Conservation (phyloP, 345 rosid species). For the Salix dunnii region DNA sequence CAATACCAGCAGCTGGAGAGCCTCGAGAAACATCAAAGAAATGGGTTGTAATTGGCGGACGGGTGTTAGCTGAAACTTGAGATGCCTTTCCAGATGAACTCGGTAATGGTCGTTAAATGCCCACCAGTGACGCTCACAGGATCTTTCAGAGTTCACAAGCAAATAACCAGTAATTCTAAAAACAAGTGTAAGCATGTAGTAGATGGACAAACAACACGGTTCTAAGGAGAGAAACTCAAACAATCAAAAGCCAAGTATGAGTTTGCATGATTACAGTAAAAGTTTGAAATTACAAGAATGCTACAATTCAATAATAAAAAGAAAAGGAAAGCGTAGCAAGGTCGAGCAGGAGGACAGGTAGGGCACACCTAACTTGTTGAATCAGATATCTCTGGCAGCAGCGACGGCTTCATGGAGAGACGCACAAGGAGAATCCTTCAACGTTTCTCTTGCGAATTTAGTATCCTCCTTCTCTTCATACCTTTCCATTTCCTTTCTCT, state of each 20-base stretch:
- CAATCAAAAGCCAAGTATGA: neutral
- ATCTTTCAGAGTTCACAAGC: constrained; percentile 48
- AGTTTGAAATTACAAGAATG: neutral
- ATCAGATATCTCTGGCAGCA: no score
- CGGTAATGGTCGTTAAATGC: constrained; percentile 51
- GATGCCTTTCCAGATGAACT: constrained; percentile 35
- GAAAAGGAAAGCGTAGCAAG: no score
- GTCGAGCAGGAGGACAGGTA: no score
- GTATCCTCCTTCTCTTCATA: constrained; percentile 37
- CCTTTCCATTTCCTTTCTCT: constrained; percentile 11
- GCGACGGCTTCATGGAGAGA: constrained; percentile 48
- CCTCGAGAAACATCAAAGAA: constrained; percentile 85
- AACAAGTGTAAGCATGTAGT: neutral
- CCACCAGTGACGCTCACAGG: constrained; percentile 67
- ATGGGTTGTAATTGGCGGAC: constrained; percentile 91
- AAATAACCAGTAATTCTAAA: neutral
- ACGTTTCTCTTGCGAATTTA: constrained; percentile 62
- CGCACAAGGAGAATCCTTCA: constrained; percentile 50
- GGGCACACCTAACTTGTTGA: no score
- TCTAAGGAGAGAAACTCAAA: neutral
- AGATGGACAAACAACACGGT: neutral
- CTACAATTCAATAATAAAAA: no score
- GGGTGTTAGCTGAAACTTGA: constrained; percentile 46
- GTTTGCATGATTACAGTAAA: neutral
- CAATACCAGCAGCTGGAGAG: constrained; percentile 73